These are phyloP conservation scores for Miscanthus lutarioriparius DNA, from an alignment of 176 grass and related monocot genomes.

Conservation along the genomic window DNA sequence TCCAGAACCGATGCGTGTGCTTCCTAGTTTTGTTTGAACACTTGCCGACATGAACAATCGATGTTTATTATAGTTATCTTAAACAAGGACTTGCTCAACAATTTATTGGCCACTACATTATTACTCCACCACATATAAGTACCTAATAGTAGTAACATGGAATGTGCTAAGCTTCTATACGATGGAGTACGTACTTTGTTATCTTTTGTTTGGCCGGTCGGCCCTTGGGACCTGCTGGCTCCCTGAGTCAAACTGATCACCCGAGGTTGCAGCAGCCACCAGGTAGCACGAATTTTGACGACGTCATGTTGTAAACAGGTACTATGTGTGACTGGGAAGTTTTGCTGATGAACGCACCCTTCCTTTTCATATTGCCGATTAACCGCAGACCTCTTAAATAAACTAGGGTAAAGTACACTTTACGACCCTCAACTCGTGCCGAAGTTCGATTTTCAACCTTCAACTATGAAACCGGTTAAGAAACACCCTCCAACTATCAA, in stretches of 20 bases:
- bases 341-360: neutral
- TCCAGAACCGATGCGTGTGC: neutral
- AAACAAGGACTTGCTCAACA: slow-evolving; percentile 12
- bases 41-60: slow-evolving; percentile 17
- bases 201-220: too few species aligned
- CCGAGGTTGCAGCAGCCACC: neutral
- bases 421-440: too few species aligned
- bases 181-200: neutral
- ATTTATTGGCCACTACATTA: neutral
- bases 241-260: neutral
- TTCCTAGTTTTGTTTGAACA: slow-evolving; percentile 15
- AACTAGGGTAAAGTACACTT: too few species aligned
- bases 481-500: too few species aligned
- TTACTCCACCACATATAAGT: neutral
- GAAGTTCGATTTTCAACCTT: too few species aligned
- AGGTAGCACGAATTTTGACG: neutral
- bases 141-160: neutral
- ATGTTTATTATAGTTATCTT: slow-evolving; percentile 18
- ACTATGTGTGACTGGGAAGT: neutral
- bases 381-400: neutral
- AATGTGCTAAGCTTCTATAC: slow-evolving; percentile 12
- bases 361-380: neutral
- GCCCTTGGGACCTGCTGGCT: too few species aligned
- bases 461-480: too few species aligned
- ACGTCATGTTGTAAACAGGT: neutral